Conservation (phyloP, 2,329 filamentous ascomycete species). For the Hysterium pulicare region DNA sequence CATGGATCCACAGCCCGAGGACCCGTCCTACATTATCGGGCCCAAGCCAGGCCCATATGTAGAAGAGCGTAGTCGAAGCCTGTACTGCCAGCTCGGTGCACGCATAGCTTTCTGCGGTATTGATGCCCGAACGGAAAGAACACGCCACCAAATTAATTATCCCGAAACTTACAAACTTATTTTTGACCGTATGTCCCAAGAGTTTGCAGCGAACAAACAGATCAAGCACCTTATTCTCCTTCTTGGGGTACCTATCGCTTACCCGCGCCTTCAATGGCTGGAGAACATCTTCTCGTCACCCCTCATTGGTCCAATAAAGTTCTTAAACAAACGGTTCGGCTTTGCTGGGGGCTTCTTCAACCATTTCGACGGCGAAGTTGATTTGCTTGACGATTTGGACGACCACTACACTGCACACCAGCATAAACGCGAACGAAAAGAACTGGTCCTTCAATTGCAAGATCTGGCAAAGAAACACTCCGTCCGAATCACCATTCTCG, state of each 20-base stretch:
- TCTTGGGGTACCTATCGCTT: slow-evolving; percentile 68
- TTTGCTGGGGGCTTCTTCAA: slow-evolving; percentile 86
- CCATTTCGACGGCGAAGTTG: slow-evolving; percentile 76
- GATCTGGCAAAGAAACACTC: slow-evolving; percentile 53
- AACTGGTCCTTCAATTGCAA: slow-evolving; percentile 65
- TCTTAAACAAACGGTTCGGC: slow-evolving; percentile 87
- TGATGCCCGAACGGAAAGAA: slow-evolving; percentile 68
- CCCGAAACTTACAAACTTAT: slow-evolving; percentile 60
- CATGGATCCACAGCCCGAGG: slow-evolving; percentile 52
- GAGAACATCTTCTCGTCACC: slow-evolving; percentile 89
- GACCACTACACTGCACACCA: slow-evolving; percentile 83
- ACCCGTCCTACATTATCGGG: slow-evolving; percentile 76
- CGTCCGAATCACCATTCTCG: slow-evolving; percentile 59
- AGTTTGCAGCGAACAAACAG: slow-evolving; percentile 52
- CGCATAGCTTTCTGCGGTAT: slow-evolving; percentile 62
- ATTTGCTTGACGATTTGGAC: slow-evolving; percentile 63
- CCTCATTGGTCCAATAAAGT: slow-evolving; percentile 80
- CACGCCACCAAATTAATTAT: slow-evolving; percentile 91
- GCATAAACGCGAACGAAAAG: slow-evolving; percentile 83
- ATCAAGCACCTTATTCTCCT: slow-evolving; percentile 63
- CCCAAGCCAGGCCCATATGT: slow-evolving; percentile 66
- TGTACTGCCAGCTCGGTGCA: slow-evolving; percentile 62
- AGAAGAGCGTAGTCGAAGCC: slow-evolving; percentile 57
- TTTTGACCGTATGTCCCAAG: slow-evolving; percentile 53
- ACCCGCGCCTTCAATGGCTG: slow-evolving; percentile 83